These are phyloP conservation scores for Claviceps sp. DNA, from an alignment of 2,329 filamentous ascomycete species.

Conservation along the genomic window DNA sequence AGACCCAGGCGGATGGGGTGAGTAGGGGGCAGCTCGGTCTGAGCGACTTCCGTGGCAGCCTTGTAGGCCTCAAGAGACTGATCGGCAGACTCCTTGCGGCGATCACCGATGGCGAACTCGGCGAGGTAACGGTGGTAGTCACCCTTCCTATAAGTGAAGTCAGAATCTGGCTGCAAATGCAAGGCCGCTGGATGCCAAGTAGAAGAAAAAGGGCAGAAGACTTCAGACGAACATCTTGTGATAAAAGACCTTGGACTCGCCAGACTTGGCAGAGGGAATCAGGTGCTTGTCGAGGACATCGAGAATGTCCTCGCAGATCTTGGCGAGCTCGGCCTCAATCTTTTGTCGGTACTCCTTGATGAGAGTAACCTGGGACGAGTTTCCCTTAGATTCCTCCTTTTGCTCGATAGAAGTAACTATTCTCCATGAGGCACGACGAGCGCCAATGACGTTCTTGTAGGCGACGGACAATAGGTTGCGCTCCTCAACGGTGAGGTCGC, in stretches of 20 bases:
- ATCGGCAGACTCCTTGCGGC: constrained; percentile 88
- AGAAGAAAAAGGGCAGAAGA: no score
- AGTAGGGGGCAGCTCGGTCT: constrained; percentile 92
- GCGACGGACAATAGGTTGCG: constrained; percentile 94
- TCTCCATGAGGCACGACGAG: constrained; percentile 93
- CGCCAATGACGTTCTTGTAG: constrained; percentile 98
- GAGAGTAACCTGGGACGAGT: constrained; percentile 72
- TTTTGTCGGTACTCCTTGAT: constrained; percentile 99
- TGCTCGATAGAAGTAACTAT: constrained; percentile 98
- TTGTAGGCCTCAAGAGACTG: constrained; percentile 97
- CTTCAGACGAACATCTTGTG: constrained; percentile 71
- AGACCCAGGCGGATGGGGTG: constrained; percentile 97
- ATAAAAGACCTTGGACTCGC: constrained; percentile 99
- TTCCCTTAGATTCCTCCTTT: constrained; percentile 99
- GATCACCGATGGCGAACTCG: constrained; percentile 88
- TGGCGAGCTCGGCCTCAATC: constrained; percentile 92
- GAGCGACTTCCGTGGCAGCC: constrained; percentile 88
- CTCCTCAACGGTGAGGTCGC: constrained; percentile 81
- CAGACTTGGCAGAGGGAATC: constrained; percentile 84
- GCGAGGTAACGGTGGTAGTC: constrained; percentile 98
- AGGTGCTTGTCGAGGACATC: constrained; percentile 88
- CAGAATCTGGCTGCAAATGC: not conserved
- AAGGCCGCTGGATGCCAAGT: not conserved
- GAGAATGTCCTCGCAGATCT: constrained; percentile 96
- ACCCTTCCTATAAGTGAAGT: constrained; percentile 63